Conservation (phyloP, 495 filamentous ascomycete genomes). For the Haplographium delicatum region DNA sequence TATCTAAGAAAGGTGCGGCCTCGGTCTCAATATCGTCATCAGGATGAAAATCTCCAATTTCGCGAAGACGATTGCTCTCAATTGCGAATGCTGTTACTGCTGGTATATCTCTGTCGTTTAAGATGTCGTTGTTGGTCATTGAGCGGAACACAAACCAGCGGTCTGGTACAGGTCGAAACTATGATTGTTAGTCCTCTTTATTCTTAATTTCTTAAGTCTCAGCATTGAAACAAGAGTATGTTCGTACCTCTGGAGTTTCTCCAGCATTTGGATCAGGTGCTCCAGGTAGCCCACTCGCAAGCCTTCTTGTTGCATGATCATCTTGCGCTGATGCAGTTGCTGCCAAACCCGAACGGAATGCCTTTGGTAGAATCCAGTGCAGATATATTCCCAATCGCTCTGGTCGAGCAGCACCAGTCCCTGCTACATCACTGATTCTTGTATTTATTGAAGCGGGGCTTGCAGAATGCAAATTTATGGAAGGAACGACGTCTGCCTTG, state of each 20-base stretch:
- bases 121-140: too few relatives aligned
- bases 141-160: conserved; percentile 44
- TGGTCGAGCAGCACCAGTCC: too few relatives aligned
- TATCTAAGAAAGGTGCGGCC: conserved; percentile 39
- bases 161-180: conserved; percentile 31
- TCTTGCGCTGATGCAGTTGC: background rate
- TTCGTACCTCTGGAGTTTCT: too few relatives aligned
- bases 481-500: too few relatives aligned
- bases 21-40: conserved; percentile 43
- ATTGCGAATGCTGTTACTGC: conserved; percentile 40
- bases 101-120: conserved; percentile 10
- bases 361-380: conserved; percentile 45
- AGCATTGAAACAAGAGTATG: too few relatives aligned
- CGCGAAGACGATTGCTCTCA: conserved; percentile 38
- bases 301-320: background rate
- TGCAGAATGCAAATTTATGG: too few relatives aligned
- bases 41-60: conserved; percentile 29
- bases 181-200: too few relatives aligned
- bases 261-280: too few relatives aligned
- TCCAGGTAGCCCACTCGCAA: conserved; percentile 11
- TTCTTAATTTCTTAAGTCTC: too few relatives aligned
- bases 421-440: too few relatives aligned
- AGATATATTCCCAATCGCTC: conserved; percentile 48
- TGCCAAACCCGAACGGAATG: conserved; percentile 36
- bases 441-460: too few relatives aligned